Evolutionary conservation across 2,329 filamentous ascomycete species (phyloP).

Genomic region (Exophiala mesophila): DNA sequence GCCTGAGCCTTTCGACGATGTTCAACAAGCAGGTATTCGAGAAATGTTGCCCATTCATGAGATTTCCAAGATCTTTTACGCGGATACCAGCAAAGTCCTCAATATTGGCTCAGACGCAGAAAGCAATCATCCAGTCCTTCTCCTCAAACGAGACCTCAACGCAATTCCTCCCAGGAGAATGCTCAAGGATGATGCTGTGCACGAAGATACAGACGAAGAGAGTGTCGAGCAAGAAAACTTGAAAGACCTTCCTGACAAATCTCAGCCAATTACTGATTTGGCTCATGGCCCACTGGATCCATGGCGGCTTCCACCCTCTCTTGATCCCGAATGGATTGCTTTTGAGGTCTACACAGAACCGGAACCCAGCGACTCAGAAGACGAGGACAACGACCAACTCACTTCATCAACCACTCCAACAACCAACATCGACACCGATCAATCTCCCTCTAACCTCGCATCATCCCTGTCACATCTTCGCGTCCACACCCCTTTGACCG

Average conservation of each 20-base stretch:
- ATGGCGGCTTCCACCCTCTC: conserved; percentile 64
- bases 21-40: conserved; percentile 58
- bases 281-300: conserved; percentile 32
- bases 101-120: conserved; percentile 70
- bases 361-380: conserved; percentile 22
- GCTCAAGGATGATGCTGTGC: conserved; percentile 42
- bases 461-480: conserved; percentile 45
- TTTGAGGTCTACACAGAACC: conserved; percentile 74
- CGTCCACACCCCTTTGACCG: conserved; percentile 29
- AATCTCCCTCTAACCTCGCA: conserved; percentile 36
- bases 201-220: conserved; percentile 31
- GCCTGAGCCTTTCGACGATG: conserved; percentile 56
- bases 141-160: conserved; percentile 67
- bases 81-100: conserved; percentile 81
- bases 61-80: conserved; percentile 88
- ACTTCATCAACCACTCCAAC: conserved; percentile 11
- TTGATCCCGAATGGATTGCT: conserved; percentile 88
- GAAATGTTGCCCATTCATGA: conserved; percentile 66
- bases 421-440: conserved; percentile 18
- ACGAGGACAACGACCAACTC: conserved; percentile 21
- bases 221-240: conserved; percentile 24
- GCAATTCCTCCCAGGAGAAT: conserved; percentile 58
- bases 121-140: conserved; percentile 66
- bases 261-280: conserved; percentile 15
- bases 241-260: background rate